Conservation (phyloP, 2,329 filamentous ascomycete genomes). For the Ascochyta clinopodiicola region DNA sequence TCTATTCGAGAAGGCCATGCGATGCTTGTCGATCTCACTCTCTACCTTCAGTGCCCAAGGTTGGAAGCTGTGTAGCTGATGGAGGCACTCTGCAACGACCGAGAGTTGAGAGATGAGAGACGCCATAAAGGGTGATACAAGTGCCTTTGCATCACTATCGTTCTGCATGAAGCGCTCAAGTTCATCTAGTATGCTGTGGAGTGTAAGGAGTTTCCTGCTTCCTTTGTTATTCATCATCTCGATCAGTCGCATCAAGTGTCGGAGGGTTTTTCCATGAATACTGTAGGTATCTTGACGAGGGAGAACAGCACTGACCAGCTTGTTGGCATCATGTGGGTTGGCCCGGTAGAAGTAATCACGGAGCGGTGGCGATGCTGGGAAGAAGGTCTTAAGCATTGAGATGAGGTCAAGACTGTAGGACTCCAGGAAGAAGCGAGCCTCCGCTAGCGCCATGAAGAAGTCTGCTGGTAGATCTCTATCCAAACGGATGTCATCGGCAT, state of each 20-base stretch:
- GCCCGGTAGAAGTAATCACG: no score
- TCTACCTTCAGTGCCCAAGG: slow-evolving; percentile 57
- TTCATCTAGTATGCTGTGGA: background rate
- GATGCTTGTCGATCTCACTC: background rate
- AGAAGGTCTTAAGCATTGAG: no score
- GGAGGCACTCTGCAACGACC: slow-evolving; percentile 53
- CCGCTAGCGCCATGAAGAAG: background rate
- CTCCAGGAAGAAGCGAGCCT: background rate
- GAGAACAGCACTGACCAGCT: no score
- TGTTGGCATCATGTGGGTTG: no score
- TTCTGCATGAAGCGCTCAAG: slow-evolving; percentile 8
- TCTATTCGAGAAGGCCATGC: no score
- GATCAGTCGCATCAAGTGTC: background rate
- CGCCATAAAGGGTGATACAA: slow-evolving; percentile 33
- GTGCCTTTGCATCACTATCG: no score
- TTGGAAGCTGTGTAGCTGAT: slow-evolving; percentile 55
- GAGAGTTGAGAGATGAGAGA: slow-evolving; percentile 52
- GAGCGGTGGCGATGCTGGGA: no score
- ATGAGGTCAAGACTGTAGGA: background rate
- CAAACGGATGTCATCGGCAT: no score
- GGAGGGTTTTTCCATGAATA: no score
- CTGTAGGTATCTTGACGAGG: no score
- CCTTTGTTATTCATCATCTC: background rate
- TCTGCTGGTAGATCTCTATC: no score
- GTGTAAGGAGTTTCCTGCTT: background rate